Evolutionary conservation across 2,329 filamentous ascomycete species (phyloP).

Genomic region (Xylaria sp.): DNA sequence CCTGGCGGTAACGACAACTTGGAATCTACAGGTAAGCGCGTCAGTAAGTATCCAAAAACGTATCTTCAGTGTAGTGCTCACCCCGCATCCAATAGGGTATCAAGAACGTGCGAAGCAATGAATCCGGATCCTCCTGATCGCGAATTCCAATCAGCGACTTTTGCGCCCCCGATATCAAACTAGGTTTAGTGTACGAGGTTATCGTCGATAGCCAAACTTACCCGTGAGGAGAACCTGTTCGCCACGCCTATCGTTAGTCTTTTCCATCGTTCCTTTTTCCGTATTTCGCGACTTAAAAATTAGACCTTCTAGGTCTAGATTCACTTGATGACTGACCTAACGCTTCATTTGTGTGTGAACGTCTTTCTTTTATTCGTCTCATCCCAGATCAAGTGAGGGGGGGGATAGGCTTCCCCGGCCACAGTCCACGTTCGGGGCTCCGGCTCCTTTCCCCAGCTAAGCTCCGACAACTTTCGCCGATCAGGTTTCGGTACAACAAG

Average conservation of each 20-base stretch:
- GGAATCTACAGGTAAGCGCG: conserved; percentile 48
- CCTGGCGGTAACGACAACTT: conserved; percentile 60
- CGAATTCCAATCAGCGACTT: conserved; percentile 7
- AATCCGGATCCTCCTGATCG: conserved; percentile 63
- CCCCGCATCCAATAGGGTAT: conserved; percentile 57
- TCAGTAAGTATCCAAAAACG: conserved; percentile 55
- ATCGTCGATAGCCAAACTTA: conserved; percentile 28
- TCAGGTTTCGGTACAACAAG: background rate
- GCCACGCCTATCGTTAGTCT: conserved; percentile 2
- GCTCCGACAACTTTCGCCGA: conserved; percentile 16
- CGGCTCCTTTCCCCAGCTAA: conserved; percentile 29
- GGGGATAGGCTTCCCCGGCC: background rate
- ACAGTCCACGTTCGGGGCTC: conserved; percentile 21
- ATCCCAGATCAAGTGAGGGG: conserved; percentile 6
- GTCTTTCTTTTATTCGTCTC: background rate
- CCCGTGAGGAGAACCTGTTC: conserved; percentile 48
- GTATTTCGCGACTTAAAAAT: background rate
- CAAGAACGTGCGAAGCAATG: conserved; percentile 65
- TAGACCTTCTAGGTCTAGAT: background rate
- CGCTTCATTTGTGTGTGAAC: background rate
- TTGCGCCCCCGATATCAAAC: background rate
- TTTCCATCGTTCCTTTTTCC: conserved; percentile 13
- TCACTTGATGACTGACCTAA: background rate
- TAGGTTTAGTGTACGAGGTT: background rate
- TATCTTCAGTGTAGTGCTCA: conserved; percentile 42